Percentiles rank a stretch among this genome's conserved stretches.
These are phyloP conservation scores for Penicillium sp. DNA, from an alignment of 2,329 filamentous ascomycete genomes.

Conservation along the genomic window DNA sequence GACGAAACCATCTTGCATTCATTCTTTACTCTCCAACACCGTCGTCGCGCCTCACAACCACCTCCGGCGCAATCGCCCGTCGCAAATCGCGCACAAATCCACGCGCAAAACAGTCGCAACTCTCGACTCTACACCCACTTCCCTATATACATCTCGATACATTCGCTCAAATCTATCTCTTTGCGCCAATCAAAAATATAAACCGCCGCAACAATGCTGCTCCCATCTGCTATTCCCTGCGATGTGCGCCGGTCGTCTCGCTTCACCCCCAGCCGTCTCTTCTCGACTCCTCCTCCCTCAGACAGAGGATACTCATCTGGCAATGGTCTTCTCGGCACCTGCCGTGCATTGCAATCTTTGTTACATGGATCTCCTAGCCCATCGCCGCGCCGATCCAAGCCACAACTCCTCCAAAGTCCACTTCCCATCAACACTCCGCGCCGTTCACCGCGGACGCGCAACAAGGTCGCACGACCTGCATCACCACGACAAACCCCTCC, in stretches of 20 bases:
- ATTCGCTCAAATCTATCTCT: slow-evolving; percentile 1
- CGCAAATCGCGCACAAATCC: slow-evolving; percentile 23
- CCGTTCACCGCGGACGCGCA: slow-evolving; percentile 31
- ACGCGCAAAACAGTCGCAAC: slow-evolving; percentile 7
- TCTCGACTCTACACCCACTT: not conserved
- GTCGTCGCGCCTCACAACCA: slow-evolving; percentile 23
- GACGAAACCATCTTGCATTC: slow-evolving; percentile 6
- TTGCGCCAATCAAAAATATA: not conserved
- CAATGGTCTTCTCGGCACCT: slow-evolving; percentile 43
- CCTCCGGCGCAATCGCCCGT: slow-evolving; percentile 35
- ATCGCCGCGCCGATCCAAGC: slow-evolving; percentile 35
- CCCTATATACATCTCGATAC: slow-evolving; percentile 2
- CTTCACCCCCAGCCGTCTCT: slow-evolving; percentile 36
- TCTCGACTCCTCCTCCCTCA: slow-evolving; percentile 42
- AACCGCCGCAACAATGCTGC: slow-evolving; percentile 38
- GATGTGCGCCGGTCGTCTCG: slow-evolving; percentile 42
- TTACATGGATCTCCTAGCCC: slow-evolving; percentile 42
- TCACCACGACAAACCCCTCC: slow-evolving; percentile 23
- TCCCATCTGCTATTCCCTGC: slow-evolving; percentile 49
- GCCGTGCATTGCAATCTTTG: slow-evolving; percentile 45
- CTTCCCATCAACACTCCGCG: slow-evolving; percentile 33
- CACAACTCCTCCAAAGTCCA: slow-evolving; percentile 43
- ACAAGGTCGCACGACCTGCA: slow-evolving; percentile 23
- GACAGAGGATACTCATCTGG: slow-evolving; percentile 35
- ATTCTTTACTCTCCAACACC: slow-evolving; percentile 19